phyloP scores from a whole-genome alignment of 2,329 filamentous ascomycete genomes.

The Stachybotrys chartarum region DNA sequence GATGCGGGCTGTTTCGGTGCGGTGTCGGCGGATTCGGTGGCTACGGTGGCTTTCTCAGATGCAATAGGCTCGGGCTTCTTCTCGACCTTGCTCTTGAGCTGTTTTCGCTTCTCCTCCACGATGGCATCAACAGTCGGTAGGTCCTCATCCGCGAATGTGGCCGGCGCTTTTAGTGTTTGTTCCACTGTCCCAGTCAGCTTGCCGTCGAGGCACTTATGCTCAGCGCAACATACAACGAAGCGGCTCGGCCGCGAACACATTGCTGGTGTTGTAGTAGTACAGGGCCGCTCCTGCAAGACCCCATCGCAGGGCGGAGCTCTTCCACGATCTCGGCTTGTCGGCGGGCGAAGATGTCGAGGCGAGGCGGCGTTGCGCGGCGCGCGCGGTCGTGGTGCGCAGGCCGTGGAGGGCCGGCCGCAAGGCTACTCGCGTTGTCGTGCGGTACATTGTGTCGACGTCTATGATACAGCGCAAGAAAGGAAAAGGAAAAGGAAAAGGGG shows the following conservation, averaged over 20 bases:
- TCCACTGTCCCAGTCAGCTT: slow-evolving; percentile 13
- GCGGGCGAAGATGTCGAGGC: slow-evolving; percentile 46
- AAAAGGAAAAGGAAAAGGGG: not conserved
- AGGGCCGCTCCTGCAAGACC: slow-evolving; percentile 67
- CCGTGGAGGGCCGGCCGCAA: slow-evolving; percentile 35
- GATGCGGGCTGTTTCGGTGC: slow-evolving; percentile 10
- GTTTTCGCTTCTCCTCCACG: slow-evolving; percentile 54
- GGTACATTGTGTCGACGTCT: slow-evolving; percentile 36
- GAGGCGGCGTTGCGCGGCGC: slow-evolving; percentile 39
- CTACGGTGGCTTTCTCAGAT: not conserved
- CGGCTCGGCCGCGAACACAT: slow-evolving; percentile 73
- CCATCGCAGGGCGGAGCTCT: slow-evolving; percentile 66
- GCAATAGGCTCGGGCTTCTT: slow-evolving; percentile 9
- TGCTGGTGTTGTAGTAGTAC: slow-evolving; percentile 92
- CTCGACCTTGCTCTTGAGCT: slow-evolving; percentile 27
- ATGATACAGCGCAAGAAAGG: not conserved
- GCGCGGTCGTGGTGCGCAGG: slow-evolving; percentile 30
- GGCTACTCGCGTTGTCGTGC: slow-evolving; percentile 41
- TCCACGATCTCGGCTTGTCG: slow-evolving; percentile 72
- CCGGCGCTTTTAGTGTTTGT: slow-evolving; percentile 30
- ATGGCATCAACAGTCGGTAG: slow-evolving; percentile 61
- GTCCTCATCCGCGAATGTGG: slow-evolving; percentile 48
- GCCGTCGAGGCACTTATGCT: not conserved
- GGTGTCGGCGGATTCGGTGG: slow-evolving; percentile 6
- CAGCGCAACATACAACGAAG: slow-evolving; percentile 53